Evolutionary conservation across 192 early-diverging fungal genomes (phyloP), one percentile per base, ranked within the genome.

Genomic region (Phycomyces blakesleeanus): DNA sequence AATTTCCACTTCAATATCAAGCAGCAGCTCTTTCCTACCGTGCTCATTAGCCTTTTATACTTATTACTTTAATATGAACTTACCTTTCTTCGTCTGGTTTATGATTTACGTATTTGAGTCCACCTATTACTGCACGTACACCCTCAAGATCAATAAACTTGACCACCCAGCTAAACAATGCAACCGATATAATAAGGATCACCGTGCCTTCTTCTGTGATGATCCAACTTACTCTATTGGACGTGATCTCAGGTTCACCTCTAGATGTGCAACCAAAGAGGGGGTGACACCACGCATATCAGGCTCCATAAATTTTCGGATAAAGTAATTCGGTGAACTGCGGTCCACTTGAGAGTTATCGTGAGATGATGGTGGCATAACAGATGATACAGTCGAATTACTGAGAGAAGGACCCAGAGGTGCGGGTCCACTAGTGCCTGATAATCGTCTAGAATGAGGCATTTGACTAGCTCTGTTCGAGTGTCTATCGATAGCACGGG

Each of bases 61-160:
- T 21, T 27, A n/a, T n/a, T 16, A 42, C 44, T 44, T 59, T 25
- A 54, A 41, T 41, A 15, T 25, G n/a, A n/a, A n/a, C 16, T 29
- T 53, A 63, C 61, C 51, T 63, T 56, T 69, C 53, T 8, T 24
- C 25, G 21, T 64, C 67, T n/a, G 44, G 52, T 26, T 61, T 71
- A 50, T 72, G 76, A 54, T 81, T 92, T 26, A 92, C 59, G n/a
- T 75, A 80, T 3, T 76, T 80, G 37, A 92, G 74, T 52, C 81
- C 80, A 14, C 78, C 82, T 0, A 85, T 83, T 18, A 92, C 75
- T 37, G 85, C 84, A 15, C 85, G 83, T 9, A 88, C 75, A 3
- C 90, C 90, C 66, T 87, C 81, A 34, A 84, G 79, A 59, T 92
- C 87, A 51, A 90, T 85, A 81, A 90, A 92, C 61, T 82, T 81